Base-by-base conservation (phyloP, 345 rosid species). In the Hibiscus trionum region DNA sequence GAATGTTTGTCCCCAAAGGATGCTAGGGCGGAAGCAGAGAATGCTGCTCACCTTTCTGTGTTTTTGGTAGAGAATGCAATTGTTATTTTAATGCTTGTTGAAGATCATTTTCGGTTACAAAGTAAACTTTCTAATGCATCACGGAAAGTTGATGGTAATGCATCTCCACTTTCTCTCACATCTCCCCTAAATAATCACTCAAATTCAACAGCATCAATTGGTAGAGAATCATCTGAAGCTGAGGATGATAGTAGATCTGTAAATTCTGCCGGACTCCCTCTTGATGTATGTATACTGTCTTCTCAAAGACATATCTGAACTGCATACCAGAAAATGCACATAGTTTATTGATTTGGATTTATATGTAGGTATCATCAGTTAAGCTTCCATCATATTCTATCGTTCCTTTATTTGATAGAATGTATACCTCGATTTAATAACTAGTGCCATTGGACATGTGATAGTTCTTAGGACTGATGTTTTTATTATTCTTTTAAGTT, bases 31-130 rank as follows among this genome's bases (percentile, higher is more conserved):
- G 97, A 91, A 86, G 94, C 98, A 68, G 87, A 91, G 68, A 88
- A 83, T 85, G 97, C 96, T 74, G 93, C 99, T n/a, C 99, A 93
- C 84, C 94, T 95, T 79, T 95, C 98, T 19, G 98, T 95, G 69
- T 88, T 85, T 77, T 86, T 95, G 82, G 99, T 95, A 76, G 99
- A 95, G 84, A 96, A 96, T 87, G 93, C 99, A 74, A 91, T 96
- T 66, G 99, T 96, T 65, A 90, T 95, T 72, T 78, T 95, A 73
- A 95, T 95, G 99, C 96, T 95, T 76, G 98, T 95, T 44, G 99
- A 96, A 84, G 99, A 96, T 86, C 99, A 96, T 82, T 83, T 96
- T 76, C 90, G 98, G 72, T 77, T 93, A 60, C 99, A 93, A 82
- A 93, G 99, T 87, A 96, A 93, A 81, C 86, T 89, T 73, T 84